phyloP scores from a whole-genome alignment of 768 basidiomycete species.

The Boletus eberwhitei region DNA sequence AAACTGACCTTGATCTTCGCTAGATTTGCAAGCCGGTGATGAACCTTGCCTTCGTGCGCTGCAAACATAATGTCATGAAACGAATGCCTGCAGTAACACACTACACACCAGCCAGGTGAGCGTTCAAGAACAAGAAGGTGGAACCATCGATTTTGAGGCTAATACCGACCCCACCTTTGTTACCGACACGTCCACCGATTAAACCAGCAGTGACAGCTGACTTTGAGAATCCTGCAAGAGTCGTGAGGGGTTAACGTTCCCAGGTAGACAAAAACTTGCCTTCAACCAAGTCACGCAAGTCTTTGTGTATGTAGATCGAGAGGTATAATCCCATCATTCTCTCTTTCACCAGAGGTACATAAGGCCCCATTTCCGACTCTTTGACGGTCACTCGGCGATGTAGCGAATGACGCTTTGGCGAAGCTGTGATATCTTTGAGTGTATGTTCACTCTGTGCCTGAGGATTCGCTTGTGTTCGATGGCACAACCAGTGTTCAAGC shows the following conservation, averaged over 20 bases:
- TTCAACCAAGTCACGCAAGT: conserved; percentile 59
- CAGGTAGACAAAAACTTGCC: conserved; percentile 36
- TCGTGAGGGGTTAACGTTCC: background rate
- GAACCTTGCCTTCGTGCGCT: conserved; percentile 76
- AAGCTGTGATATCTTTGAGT: conserved; percentile 35
- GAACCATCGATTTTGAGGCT: conserved; percentile 79
- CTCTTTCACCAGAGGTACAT: conserved; percentile 83
- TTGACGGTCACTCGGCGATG: conserved; percentile 41
- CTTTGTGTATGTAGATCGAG: conserved; percentile 70
- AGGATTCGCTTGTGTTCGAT: conserved; percentile 28
- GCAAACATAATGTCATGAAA: background rate
- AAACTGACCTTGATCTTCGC: conserved; percentile 76
- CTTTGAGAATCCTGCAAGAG: conserved; percentile 59
- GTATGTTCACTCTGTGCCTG: conserved; percentile 12
- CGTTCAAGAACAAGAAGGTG: conserved; percentile 85
- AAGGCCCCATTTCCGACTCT: conserved; percentile 62
- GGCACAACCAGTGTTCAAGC: conserved; percentile 71
- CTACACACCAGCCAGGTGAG: conserved; percentile 75
- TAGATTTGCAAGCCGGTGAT: conserved; percentile 81
- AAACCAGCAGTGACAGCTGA: conserved; percentile 85
- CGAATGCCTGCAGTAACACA: background rate
- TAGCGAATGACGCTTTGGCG: conserved; percentile 43
- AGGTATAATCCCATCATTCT: conserved; percentile 88
- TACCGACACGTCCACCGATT: conserved; percentile 87
- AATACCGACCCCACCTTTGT: conserved; percentile 92